phyloP scores from a whole-genome alignment of 768 basidiomycete species.

The Lentinula detonsa region DNA sequence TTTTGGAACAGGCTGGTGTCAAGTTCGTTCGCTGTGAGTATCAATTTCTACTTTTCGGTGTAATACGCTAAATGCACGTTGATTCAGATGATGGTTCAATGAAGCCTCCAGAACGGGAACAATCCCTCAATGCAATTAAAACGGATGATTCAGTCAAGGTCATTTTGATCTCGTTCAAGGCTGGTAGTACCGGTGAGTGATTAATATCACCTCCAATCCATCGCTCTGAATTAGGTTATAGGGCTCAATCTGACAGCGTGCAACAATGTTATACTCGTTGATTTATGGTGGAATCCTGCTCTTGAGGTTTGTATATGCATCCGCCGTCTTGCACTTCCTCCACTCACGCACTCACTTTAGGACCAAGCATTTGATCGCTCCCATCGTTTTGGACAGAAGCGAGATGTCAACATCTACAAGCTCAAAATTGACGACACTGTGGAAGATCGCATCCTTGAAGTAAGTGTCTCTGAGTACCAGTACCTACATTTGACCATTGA shows the following conservation, averaged over 20 bases:
- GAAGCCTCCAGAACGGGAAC: slow-evolving; percentile 70
- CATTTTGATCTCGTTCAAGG: slow-evolving; percentile 95
- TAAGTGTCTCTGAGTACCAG: slow-evolving; percentile 17
- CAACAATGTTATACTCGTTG: slow-evolving; percentile 90
- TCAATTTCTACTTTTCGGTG: not conserved
- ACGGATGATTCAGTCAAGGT: slow-evolving; percentile 51
- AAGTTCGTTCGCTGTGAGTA: slow-evolving; percentile 82
- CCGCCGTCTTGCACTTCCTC: not conserved
- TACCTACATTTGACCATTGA: not conserved
- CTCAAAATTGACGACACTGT: slow-evolving; percentile 83
- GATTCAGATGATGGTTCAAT: slow-evolving; percentile 83
- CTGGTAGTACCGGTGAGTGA: slow-evolving; percentile 76
- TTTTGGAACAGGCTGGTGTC: slow-evolving; percentile 62
- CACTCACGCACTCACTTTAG: slow-evolving; percentile 21
- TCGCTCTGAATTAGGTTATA: slow-evolving; percentile 15
- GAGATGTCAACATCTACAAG: slow-evolving; percentile 84
- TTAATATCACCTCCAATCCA: not conserved
- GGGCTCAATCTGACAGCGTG: slow-evolving; percentile 90
- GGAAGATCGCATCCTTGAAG: slow-evolving; percentile 78
- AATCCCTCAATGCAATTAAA: slow-evolving; percentile 67
- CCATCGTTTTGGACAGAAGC: slow-evolving; percentile 85
- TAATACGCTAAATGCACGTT: not conserved
- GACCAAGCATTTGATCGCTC: slow-evolving; percentile 94
- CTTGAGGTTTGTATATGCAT: slow-evolving; percentile 47
- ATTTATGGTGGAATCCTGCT: slow-evolving; percentile 95